phyloP scores from a whole-genome alignment of 176 grass and related monocot species.

The Triticum urartu region DNA sequence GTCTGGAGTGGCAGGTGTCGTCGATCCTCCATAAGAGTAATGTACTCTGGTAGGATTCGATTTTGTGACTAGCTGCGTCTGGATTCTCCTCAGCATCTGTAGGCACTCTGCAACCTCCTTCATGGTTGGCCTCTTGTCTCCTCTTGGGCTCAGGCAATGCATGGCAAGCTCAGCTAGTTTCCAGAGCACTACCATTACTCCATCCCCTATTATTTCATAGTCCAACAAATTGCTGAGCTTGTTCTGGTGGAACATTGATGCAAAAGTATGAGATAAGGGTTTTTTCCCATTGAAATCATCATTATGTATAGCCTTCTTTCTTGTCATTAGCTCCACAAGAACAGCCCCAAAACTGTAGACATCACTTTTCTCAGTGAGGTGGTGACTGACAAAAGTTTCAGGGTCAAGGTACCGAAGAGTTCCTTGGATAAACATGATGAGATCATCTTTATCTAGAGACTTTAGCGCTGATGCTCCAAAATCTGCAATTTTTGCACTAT shows the following conservation, averaged over 20 bases:
- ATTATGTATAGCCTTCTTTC: constrained; percentile 56
- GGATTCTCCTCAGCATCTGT: not conserved
- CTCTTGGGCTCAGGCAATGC: not conserved
- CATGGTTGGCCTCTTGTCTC: not conserved
- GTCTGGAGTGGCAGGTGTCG: not conserved
- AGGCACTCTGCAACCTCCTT: constrained; percentile 1
- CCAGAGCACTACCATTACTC: not conserved
- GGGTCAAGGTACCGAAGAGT: constrained; percentile 71
- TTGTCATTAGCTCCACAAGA: constrained; percentile 65
- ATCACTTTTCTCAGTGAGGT: constrained; percentile 74
- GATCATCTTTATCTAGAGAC: constrained; percentile 45
- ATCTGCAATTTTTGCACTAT: constrained; percentile 48
- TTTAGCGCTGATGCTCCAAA: constrained; percentile 65
- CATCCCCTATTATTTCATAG: not conserved
- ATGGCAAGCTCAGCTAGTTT: not conserved
- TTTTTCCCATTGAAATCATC: constrained; percentile 34
- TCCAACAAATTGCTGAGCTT: not conserved
- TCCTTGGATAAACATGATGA: constrained; percentile 67
- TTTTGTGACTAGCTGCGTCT: not conserved
- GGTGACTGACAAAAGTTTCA: constrained; percentile 58
- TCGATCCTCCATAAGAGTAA: not conserved
- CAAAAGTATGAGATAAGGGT: not conserved
- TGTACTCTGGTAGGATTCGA: not conserved
- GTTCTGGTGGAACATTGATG: not conserved
- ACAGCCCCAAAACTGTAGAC: constrained; percentile 73